Evolutionary conservation across 352 stramenopile species (phyloP).

Genomic region (Phytopythium montanum): DNA sequence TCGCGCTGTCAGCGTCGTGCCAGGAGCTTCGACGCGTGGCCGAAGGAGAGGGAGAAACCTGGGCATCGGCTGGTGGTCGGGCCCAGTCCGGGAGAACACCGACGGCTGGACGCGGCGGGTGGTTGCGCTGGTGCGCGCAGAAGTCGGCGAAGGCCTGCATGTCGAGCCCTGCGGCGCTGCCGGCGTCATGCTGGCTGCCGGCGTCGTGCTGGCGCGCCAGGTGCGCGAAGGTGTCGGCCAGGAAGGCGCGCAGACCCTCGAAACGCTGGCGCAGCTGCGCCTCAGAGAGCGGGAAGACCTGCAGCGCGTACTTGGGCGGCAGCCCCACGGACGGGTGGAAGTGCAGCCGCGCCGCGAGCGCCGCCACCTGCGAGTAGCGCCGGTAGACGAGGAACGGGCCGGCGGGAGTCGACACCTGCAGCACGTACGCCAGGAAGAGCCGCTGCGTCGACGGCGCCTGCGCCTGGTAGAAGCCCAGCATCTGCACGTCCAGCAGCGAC

Average conservation of each 20-base stretch:
- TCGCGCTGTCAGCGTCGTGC: slow-evolving; percentile 53
- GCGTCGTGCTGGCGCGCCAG: slow-evolving; percentile 40
- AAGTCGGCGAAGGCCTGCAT: slow-evolving; percentile 87
- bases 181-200: slow-evolving; percentile 58
- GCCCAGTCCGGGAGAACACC: slow-evolving; percentile 56
- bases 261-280: slow-evolving; percentile 66
- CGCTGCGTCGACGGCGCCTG: slow-evolving; percentile 40
- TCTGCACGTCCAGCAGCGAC: slow-evolving; percentile 62
- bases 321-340: slow-evolving; percentile 64
- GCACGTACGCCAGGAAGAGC: slow-evolving; percentile 70
- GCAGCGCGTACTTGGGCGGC: slow-evolving; percentile 78
- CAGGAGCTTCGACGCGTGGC: slow-evolving; percentile 25
- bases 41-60: slow-evolving; percentile 11
- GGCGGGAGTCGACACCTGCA: slow-evolving; percentile 49
- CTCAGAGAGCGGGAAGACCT: slow-evolving; percentile 67
- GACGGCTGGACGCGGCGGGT: slow-evolving; percentile 42
- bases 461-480: slow-evolving; percentile 80
- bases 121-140: slow-evolving; percentile 60
- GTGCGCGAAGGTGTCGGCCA: slow-evolving; percentile 44
- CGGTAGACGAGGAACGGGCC: slow-evolving; percentile 68
- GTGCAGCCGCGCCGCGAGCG: slow-evolving; percentile 53
- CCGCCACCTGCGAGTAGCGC: slow-evolving; percentile 76
- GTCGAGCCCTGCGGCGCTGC: slow-evolving; percentile 56
- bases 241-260: slow-evolving; percentile 53
- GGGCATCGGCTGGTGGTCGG: slow-evolving; percentile 19